These are phyloP conservation scores for Amylostereum areolatum DNA, from an alignment of 1,284 basidiomycete species.

Conservation along the genomic window DNA sequence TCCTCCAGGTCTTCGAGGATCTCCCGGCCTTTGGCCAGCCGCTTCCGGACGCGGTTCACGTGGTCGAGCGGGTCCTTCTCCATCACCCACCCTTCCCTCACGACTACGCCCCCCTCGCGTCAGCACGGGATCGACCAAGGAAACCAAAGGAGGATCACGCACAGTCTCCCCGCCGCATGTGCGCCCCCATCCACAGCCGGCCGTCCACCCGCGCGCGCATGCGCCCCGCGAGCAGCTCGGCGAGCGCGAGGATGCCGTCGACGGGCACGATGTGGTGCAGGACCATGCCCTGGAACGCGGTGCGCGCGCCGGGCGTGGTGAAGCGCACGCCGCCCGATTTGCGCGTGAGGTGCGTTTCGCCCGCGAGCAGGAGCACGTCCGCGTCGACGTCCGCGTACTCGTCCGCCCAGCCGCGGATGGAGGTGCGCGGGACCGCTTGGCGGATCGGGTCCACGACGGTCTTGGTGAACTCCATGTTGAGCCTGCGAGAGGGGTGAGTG, in stretches of 20 bases:
- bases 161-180: conserved; percentile 38
- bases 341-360: conserved; percentile 34
- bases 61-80: conserved; percentile 27
- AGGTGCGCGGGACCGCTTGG: conserved; percentile 24
- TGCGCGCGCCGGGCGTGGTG: conserved; percentile 22
- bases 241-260: conserved; percentile 23
- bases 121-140: conserved; percentile 1
- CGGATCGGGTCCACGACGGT: conserved; percentile 28
- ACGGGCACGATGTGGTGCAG: conserved; percentile 26
- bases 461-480: conserved; percentile 30
- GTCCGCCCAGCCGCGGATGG: conserved; percentile 26
- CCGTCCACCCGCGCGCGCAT: conserved; percentile 23
- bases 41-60: conserved; percentile 27
- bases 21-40: conserved; percentile 23
- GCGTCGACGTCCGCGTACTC: conserved; percentile 25
- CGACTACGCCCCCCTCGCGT: conserved; percentile 16
- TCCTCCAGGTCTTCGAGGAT: conserved; percentile 8
- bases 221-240: conserved; percentile 23
- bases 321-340: conserved; percentile 33
- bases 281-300: conserved; percentile 26
- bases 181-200: conserved; percentile 32
- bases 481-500: neutral
- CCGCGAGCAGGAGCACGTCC: conserved; percentile 30
- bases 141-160: conserved; percentile 8
- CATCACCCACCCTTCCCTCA: conserved; percentile 28